Base-by-base conservation (phyloP, 306 rosid species). In the Gleditsia sinensis region DNA sequence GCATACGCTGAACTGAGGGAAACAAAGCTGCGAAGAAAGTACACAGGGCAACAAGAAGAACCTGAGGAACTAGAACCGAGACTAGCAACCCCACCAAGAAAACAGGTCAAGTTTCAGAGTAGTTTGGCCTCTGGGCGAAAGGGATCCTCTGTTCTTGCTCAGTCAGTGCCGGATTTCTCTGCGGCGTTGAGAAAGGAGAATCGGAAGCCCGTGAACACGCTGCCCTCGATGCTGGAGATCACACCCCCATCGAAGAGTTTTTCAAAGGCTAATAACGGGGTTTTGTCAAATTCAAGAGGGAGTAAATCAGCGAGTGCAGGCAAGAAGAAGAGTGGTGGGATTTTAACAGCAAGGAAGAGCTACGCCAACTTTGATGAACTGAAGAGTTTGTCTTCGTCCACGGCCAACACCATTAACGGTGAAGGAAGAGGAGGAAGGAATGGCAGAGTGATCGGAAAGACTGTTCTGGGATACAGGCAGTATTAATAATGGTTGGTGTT, bases 111-210 rank as follows among this genome's bases (percentile, higher is more conserved):
- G 58, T 88, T 90, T 72, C 87, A 83, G 32, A 67, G 36, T 21
- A 30, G 13, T 50, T 58, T 62, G 64, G 78, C 56, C 21, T 63
- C 71, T 7, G 73, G 54, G 33, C 74, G 84, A 17, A 86, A 86
- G 73, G 84, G 86, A 46, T 63, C 82, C 21, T 88, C 92, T 24
- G 72, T 72, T 17, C 73, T 95, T 16, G 93, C 98, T 14, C 98
- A 95, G 25, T 95, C 98, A n/a, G 98, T 95, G 62, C 97, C 99
- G 0, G 96, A 94, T 67, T 92, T 94, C 85, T 76, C 93, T 2
- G 83, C 96, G 0, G 86, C 37, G 0, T 71, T 95, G 81, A 59
- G 96, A 76, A 90, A 90, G 56, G 99, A 94, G 86, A 94, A 94
- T 17, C 78, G 96, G 4, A 92, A 81, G 71, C 97, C 92, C 0